Evolutionary conservation across 2,329 filamentous ascomycete genomes (phyloP), one percentile per base, ranked within the genome.

Genomic region (Fusarium nisikadoi): DNA sequence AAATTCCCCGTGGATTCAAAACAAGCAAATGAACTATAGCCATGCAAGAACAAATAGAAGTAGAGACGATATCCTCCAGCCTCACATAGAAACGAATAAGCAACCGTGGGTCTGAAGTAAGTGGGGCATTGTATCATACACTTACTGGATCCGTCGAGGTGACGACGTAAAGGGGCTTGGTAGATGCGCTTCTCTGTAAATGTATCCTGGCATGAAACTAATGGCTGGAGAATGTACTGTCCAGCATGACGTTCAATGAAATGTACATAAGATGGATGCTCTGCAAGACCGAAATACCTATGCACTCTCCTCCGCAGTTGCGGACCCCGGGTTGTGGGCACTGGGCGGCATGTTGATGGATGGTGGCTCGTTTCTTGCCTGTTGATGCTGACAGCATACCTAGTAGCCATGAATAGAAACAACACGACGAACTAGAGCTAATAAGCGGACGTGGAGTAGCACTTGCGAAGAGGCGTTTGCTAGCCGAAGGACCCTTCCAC

Each of bases 41-140:
- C 33, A 66, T 38, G 33, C 4, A 20, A 64, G 62, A 55, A 25
- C 62, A 66, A 39, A 60, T 46, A 41, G 39, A 56, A 47, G 62
- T n/a, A 53, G 54, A 57, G 41, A 62, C 31, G 41, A 62, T 62
- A 39, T 25, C 41, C 29, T 23, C 25, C 36, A 62, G 31, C 62
- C 58, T 56, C 38, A 58, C 36, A 42, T 53, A 54, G 54, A 69
- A 69, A 64, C 58, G 35, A 8, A 89, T 89, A 38, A 90, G 61
- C 46, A 59, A 73, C 12, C 42, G 36, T 36, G 35, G 23, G 39
- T 25, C 57, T 62, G 5, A 89, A 91, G 41, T 82, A 50, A 63
- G 52, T 63, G 78, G 79, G 52, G 80, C 29, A 49, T 23, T 33
- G 5, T 23, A 33, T 23, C 23, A 77, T 23, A 79, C 66, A 20